Evolutionary conservation across 371 early-diverging fungal genomes (phyloP), one percentile per base, ranked within the genome.

Genomic region (Rhizopus stolonifer): DNA sequence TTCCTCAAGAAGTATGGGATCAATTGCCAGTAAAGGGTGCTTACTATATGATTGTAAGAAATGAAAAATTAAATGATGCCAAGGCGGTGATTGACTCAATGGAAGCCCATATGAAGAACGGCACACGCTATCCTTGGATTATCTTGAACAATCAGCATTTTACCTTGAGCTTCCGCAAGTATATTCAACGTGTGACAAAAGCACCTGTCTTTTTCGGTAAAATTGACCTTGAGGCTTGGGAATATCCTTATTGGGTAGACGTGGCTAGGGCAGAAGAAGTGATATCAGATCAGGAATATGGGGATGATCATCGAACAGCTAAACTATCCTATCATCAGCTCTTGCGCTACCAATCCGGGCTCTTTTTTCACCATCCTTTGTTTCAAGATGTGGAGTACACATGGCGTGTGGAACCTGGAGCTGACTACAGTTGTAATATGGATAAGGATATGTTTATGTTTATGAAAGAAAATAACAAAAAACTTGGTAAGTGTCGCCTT

Each of bases 361-460:
- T 86, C 63, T 95, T 98, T 64, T 96, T 85, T 67, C 73, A 82
- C 39, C 95, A 97, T 60, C 88, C 89, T 44, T 65, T 93, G 4
- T 65, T 96, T 19, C 69, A 71, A 19, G 67, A 84, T 31, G 90
- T 87, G 52, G 89, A 94, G 48, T 98, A 87, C 67, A 97, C 95
- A 69, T 98, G 98, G 99, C 72, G 99, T 9, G 74, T 98, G 4
- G 98, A 98, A 57, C 98, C 98, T 1, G 88, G 83, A 26, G 94
- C 94, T 4, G 77, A 85, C 31, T 94, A 90, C 56, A 82, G 80
- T 54, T 98, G 98, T 61, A 82, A 93, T 33, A 69, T 98, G 5
- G 84, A 87, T 58, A 85, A 88, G 65, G 98, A 98, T 67, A 92
- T 94, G 5, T 97, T 98, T 70, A 60, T 67, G 58, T 91, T 72